These are phyloP conservation scores for Tuber magnatum DNA, from an alignment of 495 filamentous ascomycete species.

Conservation along the genomic window DNA sequence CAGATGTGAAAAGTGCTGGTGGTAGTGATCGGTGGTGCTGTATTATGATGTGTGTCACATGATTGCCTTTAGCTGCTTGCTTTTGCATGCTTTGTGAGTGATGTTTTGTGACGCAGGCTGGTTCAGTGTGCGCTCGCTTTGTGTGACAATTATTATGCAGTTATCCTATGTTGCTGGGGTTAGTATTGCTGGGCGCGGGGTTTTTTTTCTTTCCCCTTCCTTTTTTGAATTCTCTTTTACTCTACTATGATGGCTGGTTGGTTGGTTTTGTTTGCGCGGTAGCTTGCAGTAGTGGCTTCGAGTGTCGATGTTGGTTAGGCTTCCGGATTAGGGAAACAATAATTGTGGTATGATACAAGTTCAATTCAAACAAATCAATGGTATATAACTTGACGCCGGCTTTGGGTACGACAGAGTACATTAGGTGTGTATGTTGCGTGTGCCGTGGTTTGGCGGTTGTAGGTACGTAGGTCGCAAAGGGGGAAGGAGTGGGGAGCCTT, in stretches of 20 bases:
- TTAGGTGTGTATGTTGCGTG: background rate
- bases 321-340: background rate
- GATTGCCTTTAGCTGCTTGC: background rate
- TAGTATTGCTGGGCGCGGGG: background rate
- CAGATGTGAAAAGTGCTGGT: too few species aligned
- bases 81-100: background rate
- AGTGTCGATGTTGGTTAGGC: background rate
- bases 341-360: background rate
- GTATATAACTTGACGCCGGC: background rate
- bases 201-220: too few species aligned
- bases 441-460: background rate
- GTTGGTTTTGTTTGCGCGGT: too few species aligned
- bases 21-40: background rate
- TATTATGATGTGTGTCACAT: background rate
- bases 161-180: background rate
- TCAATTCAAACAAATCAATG: background rate
- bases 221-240: background rate
- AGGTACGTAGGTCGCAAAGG: background rate
- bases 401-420: background rate
- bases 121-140: background rate
- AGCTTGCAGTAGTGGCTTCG: too few species aligned
- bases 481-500: background rate
- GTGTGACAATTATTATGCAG: background rate
- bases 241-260: background rate
- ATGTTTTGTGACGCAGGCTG: background rate